Base-by-base conservation (phyloP, 257 asterid species). In the Nicotiana tomentosiformis region DNA sequence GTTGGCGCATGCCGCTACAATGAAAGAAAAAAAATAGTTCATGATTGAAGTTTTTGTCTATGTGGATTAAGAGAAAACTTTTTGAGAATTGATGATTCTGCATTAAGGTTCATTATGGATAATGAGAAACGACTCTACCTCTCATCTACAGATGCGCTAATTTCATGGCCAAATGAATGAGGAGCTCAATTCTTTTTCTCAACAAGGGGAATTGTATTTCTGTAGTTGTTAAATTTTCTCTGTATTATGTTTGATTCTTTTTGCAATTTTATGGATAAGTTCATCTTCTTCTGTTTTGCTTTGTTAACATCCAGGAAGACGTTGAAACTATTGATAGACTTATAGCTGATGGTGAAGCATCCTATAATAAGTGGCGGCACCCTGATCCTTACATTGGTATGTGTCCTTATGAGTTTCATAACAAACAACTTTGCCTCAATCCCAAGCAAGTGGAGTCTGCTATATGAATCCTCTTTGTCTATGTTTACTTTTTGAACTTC, bases 351-450 rank as follows among this genome's bases (percentile, higher is more conserved):
- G 98, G 93, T 53, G 98, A 95, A 87, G 92, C 94, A 61, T 65
- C 82, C 66, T 87, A 93, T 85, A 86, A 94, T 77, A 93, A 93
- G 88, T 95, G 93, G 93, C 85, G 96, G 89, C 99, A 95, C 78
- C 99, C 99, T 55, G 99, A 95, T 87, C 99, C 99, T 78, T 95
- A 95, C 86, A 82, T 93, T 67, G 99, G 99, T 95, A 86, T 83
- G 92, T 88, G 57, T 29, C 80, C 3, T 77, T 56, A 17, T 33
- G 61, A 72, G 7, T n/a, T 76, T 46, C 35, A 17, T 76, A 20
- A 39, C 35, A 70, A n/a, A 37, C 18, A 69, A 10, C 57, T 69
- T 12, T 7, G 11, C 32, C 51, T 69, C 11, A 7, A 69, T n/a
- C 33, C 77, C 57, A 20, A 43, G n/a, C 56, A 68, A 68, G 77